These are phyloP conservation scores for Juncus inflexus DNA, from an alignment of 176 grass and related monocot species.

Conservation along the genomic window DNA sequence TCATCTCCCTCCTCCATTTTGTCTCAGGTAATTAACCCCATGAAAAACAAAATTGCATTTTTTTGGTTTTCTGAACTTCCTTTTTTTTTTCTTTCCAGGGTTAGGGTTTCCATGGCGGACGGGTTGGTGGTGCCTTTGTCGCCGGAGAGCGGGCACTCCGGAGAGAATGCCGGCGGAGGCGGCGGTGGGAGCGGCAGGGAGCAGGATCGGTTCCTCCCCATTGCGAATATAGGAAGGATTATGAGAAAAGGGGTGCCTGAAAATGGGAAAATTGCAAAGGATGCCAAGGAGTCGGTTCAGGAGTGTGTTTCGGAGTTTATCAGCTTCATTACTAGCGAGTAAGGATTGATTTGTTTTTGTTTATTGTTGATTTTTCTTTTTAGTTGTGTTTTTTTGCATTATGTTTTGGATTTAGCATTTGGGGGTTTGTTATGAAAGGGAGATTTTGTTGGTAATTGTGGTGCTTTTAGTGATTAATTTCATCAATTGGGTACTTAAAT, in stretches of 20 bases:
- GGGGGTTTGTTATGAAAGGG: not conserved
- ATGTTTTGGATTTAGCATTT: conserved; percentile 3
- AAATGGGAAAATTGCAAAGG: conserved; percentile 77
- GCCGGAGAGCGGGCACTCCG: conserved; percentile 32
- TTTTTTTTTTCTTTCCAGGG: not conserved
- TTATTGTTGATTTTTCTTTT: not conserved
- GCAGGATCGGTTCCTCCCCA: conserved; percentile 69
- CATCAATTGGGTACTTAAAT: too few species aligned
- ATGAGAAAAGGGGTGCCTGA: conserved; percentile 73
- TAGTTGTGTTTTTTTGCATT: not conserved
- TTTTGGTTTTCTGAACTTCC: not conserved
- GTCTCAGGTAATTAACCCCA: conserved; percentile 6
- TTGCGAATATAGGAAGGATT: conserved; percentile 69
- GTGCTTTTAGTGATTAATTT: too few species aligned
- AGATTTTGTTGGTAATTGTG: not conserved
- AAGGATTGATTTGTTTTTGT: not conserved
- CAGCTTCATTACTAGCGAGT: conserved; percentile 84
- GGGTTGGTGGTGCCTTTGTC: conserved; percentile 18
- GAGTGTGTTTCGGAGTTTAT: conserved; percentile 88
- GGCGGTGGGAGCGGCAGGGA: conserved; percentile 31
- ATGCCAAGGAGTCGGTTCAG: conserved; percentile 73
- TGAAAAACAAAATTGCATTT: not conserved
- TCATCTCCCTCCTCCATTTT: conserved; percentile 5
- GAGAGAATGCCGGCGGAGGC: conserved; percentile 27
- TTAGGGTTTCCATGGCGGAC: conserved; percentile 44